Conservation (phyloP, 2,329 filamentous ascomycete species). For the Sporothrix schenckii region DNA sequence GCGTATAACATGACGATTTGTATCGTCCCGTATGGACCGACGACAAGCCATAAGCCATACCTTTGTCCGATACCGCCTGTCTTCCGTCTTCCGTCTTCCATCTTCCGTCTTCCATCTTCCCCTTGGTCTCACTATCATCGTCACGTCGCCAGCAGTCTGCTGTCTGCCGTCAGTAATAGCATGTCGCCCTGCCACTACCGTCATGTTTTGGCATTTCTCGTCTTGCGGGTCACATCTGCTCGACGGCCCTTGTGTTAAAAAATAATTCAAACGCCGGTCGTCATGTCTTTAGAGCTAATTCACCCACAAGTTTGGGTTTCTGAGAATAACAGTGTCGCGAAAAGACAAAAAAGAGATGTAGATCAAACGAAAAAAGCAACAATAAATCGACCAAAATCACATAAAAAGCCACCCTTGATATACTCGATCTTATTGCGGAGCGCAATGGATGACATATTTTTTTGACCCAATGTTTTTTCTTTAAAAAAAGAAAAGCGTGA, state of each 20-base stretch:
- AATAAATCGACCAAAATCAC: constrained; percentile 17
- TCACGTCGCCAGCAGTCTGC: background rate
- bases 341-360: constrained; percentile 17
- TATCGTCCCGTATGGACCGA: background rate
- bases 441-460: constrained; percentile 3
- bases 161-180: background rate
- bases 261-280: constrained; percentile 12
- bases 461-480: constrained; percentile 9
- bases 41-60: background rate
- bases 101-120: no score
- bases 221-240: background rate
- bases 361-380: constrained; percentile 13
- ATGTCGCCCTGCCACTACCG: background rate
- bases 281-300: constrained; percentile 27
- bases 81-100: background rate
- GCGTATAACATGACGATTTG: background rate
- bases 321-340: constrained; percentile 1
- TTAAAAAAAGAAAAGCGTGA: constrained; percentile 15
- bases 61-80: background rate
- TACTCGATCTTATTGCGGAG: constrained; percentile 11
- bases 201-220: constrained; percentile 16
- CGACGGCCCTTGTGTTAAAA: background rate
- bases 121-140: background rate
- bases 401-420: constrained; percentile 10
- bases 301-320: constrained; percentile 20